These are phyloP conservation scores for Blepharisma stoltei DNA, from an alignment of 73 alveolate species.

Conservation along the genomic window DNA sequence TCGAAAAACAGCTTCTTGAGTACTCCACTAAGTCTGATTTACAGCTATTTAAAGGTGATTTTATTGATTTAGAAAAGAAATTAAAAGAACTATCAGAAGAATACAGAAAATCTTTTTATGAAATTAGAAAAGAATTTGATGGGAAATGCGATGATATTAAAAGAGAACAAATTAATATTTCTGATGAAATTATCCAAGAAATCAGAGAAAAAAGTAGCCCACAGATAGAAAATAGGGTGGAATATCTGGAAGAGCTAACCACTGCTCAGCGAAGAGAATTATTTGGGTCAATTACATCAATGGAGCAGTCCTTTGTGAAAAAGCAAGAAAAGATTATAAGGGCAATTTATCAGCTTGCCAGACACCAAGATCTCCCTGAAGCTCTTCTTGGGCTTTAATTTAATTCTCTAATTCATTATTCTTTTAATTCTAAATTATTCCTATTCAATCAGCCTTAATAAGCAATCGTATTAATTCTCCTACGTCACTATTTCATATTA, in stretches of 20 bases:
- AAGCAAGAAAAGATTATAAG: conserved; percentile 21
- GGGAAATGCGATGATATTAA: neutral
- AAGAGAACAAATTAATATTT: neutral
- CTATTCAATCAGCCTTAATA: no score
- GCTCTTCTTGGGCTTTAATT: neutral
- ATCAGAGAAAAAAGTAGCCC: neutral
- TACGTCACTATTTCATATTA: no score
- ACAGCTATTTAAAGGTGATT: neutral
- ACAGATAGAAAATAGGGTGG: neutral
- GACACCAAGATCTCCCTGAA: conserved; percentile 11
- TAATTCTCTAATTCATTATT: no score
- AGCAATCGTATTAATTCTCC: no score
- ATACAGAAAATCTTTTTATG: neutral
- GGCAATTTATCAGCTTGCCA: conserved; percentile 20
- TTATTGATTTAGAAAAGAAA: neutral
- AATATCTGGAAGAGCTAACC: conserved; percentile 2
- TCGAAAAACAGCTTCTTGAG: neutral
- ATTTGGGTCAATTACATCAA: neutral
- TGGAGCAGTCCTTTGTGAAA: neutral
- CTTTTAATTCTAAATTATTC: no score
- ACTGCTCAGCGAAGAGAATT: conserved; percentile 22
- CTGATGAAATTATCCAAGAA: neutral
- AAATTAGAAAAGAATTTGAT: neutral
- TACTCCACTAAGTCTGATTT: neutral
- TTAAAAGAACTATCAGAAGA: neutral